Evolutionary conservation across 371 early-diverging fungal species (phyloP).

Genomic region (Lichtheimia ramosa): DNA sequence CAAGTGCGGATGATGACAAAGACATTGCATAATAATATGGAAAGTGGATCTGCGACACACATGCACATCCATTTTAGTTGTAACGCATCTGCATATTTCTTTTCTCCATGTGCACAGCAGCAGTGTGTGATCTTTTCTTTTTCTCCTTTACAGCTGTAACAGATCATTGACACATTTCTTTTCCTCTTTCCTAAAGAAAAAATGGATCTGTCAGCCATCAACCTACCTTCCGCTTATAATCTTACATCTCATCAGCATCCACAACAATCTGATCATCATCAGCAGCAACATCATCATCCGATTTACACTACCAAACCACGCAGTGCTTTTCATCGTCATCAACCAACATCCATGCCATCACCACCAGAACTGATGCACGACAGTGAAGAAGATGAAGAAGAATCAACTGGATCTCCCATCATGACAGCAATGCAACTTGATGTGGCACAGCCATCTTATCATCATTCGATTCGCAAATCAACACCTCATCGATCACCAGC

Average conservation of each 20-base stretch:
- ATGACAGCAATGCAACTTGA: constrained; percentile 1
- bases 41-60: neutral
- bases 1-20: neutral
- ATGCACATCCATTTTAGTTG: too few relatives aligned
- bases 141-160: neutral
- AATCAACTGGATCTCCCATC: constrained; percentile 15
- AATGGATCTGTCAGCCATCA: constrained; percentile 18
- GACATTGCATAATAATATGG: neutral
- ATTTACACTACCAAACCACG: constrained; percentile 3
- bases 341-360: constrained; percentile 18
- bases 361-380: constrained; percentile 40
- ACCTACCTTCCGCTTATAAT: constrained; percentile 8
- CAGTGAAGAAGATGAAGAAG: constrained; percentile 39
- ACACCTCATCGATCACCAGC: constrained; percentile 41
- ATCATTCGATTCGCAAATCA: constrained; percentile 22
- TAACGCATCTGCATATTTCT: constrained; percentile 1
- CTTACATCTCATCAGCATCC: neutral
- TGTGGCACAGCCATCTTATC: neutral
- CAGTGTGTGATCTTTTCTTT: neutral
- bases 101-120: too few relatives aligned
- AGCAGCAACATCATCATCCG: constrained; percentile 5
- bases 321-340: constrained; percentile 12
- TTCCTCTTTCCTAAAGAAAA: neutral
- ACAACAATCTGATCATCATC: neutral
- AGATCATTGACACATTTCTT: constrained; percentile 1